These are phyloP conservation scores for Prunus yedoensis DNA, from an alignment of 331 rosid species.

Conservation along the genomic window DNA sequence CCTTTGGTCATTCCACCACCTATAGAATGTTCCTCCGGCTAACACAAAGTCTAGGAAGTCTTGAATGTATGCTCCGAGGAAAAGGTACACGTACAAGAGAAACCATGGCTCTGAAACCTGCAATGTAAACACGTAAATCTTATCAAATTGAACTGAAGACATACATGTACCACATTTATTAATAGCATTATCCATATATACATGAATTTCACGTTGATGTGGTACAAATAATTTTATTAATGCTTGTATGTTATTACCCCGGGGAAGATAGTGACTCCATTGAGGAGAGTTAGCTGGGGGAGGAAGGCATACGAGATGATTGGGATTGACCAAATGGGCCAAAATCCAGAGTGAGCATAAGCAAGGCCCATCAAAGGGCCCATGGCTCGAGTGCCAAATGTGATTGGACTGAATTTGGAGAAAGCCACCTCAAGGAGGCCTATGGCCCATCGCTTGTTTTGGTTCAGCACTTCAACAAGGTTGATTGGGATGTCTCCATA, in stretches of 20 bases:
- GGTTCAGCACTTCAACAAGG: constrained; percentile 36
- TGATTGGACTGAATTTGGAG: constrained; percentile 26
- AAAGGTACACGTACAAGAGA: constrained; percentile 27
- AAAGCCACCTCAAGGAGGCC: constrained; percentile 35
- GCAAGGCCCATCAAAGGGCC: constrained; percentile 38
- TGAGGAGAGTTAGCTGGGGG: constrained; percentile 38
- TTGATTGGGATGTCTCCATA: constrained; percentile 37
- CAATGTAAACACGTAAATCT: not conserved
- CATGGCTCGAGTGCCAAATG: constrained; percentile 22
- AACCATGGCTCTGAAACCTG: constrained; percentile 36
- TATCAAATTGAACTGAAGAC: not conserved
- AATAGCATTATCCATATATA: no score
- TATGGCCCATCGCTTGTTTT: constrained; percentile 34
- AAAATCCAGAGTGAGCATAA: constrained; percentile 30
- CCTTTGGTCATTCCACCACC: constrained; percentile 58
- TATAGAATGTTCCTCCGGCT: constrained; percentile 25
- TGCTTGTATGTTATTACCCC: constrained; percentile 18
- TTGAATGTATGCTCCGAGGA: constrained; percentile 38
- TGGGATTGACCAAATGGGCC: constrained; percentile 41
- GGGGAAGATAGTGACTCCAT: constrained; percentile 37
- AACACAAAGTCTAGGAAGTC: constrained; percentile 32
- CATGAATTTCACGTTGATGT: no score
- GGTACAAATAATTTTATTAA: no score
- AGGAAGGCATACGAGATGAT: constrained; percentile 33
- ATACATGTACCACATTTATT: no score